Percentiles rank a stretch among this genome's conserved stretches.
Conservation (phyloP, 345 rosid genomes). For the Rhizophora apiculata region DNA sequence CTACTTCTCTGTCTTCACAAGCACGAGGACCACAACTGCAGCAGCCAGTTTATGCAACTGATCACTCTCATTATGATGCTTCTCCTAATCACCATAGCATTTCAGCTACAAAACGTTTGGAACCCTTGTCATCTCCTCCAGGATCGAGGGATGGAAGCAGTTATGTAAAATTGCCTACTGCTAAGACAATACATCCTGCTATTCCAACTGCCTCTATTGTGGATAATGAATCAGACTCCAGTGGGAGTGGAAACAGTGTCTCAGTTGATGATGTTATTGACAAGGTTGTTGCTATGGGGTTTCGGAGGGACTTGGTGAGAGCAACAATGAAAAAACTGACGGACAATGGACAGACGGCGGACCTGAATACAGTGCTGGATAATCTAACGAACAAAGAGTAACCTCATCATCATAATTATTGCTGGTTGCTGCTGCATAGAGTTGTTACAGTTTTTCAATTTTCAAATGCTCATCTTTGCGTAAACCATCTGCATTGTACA, state of each 20-base stretch:
- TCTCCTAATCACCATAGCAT: conserved; percentile 17
- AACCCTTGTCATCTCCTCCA: conserved; percentile 14
- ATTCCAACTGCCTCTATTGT: conserved; percentile 47
- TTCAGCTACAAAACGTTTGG: conserved; percentile 15
- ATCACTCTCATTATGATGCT: conserved; percentile 11
- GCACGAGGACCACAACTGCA: conserved; percentile 11
- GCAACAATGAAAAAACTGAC: conserved; percentile 43
- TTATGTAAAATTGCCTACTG: conserved; percentile 35
- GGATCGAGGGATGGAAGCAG: conserved; percentile 13
- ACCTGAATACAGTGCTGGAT: conserved; percentile 52
- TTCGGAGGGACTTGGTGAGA: conserved; percentile 56
- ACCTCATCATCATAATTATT: not conserved
- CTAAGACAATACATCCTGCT: conserved; percentile 41
- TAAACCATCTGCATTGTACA: not conserved
- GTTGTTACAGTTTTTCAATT: not conserved
- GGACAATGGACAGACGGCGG: conserved; percentile 47
- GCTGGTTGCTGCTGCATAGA: not conserved
- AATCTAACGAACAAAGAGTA: conserved; percentile 39
- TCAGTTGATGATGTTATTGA: conserved; percentile 44
- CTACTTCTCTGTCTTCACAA: conserved; percentile 14
- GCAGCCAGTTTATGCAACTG: conserved; percentile 12
- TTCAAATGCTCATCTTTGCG: conserved; percentile 11
- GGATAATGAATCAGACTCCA: conserved; percentile 25
- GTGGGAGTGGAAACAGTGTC: conserved; percentile 25
- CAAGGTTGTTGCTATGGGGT: conserved; percentile 60